These are phyloP conservation scores for Fabrea salina DNA, from an alignment of 169 alveolate genomes.

Conservation along the genomic window DNA sequence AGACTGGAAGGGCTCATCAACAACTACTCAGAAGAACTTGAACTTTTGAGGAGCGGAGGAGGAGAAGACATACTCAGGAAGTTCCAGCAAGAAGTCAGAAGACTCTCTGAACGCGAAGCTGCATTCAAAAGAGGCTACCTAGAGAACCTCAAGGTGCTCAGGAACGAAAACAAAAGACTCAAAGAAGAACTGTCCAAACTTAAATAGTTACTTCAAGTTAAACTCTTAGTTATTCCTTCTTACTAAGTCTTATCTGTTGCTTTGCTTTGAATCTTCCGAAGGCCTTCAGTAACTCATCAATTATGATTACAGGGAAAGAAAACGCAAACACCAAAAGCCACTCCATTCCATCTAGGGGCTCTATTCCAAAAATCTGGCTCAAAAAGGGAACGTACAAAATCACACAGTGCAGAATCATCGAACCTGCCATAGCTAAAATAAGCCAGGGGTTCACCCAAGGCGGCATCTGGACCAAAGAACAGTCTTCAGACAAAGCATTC, in stretches of 20 bases:
- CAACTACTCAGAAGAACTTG: background rate
- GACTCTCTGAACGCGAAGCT: background rate
- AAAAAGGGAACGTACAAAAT: slow-evolving; percentile 94
- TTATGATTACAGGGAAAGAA: slow-evolving; percentile 96
- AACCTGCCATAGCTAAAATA: slow-evolving; percentile 89
- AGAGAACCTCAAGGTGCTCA: background rate
- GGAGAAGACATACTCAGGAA: background rate
- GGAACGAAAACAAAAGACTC: background rate
- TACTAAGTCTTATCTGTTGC: too few relatives aligned
- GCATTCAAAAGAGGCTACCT: background rate
- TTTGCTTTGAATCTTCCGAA: slow-evolving; percentile 75
- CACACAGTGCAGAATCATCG: slow-evolving; percentile 88
- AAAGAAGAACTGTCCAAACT: background rate
- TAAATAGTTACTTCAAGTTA: too few relatives aligned
- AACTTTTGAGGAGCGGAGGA: background rate
- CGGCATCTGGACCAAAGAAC: slow-evolving; percentile 92
- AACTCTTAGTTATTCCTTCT: too few relatives aligned
- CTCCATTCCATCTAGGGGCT: slow-evolving; percentile 87
- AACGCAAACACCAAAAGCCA: slow-evolving; percentile 94
- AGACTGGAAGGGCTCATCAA: background rate
- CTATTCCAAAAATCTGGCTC: slow-evolving; percentile 90
- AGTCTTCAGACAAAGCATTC: slow-evolving; percentile 97
- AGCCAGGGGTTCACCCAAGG: slow-evolving; percentile 97
- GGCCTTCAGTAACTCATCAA: slow-evolving; percentile 95
- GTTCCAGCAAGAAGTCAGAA: background rate